Percentiles rank a stretch among this genome's conserved stretches.
Evolutionary conservation across 208 protist genomes (phyloP).

Genomic region (Trypanosomatidae sp.): DNA sequence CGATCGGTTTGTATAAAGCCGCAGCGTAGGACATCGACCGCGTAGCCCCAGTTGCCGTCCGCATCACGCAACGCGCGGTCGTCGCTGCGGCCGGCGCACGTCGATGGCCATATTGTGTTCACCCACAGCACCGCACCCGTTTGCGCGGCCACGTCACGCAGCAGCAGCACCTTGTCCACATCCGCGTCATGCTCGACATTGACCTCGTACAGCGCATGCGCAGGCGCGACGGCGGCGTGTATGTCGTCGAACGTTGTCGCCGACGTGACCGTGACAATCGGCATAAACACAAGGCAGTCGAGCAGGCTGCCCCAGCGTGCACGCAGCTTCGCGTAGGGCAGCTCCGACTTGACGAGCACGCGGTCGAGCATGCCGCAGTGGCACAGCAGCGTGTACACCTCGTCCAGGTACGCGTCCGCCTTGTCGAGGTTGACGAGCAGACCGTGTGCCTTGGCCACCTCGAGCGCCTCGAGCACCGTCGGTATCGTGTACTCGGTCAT

Average conservation of each 20-base stretch:
- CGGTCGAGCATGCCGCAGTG: conserved; percentile 26
- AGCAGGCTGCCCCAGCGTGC: conserved; percentile 20
- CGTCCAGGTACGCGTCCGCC: conserved; percentile 40
- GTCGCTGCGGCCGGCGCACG: conserved; percentile 44
- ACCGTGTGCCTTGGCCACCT: conserved; percentile 13
- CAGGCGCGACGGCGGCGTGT: conserved; percentile 9
- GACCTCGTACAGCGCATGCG: conserved; percentile 34
- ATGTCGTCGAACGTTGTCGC: conserved; percentile 23
- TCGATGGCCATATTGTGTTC: conserved; percentile 53
- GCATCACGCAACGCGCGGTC: conserved; percentile 32
- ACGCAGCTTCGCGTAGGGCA: conserved; percentile 18
- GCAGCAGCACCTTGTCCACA: conserved; percentile 11
- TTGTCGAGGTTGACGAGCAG: conserved; percentile 52
- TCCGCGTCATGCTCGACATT: conserved; percentile 33
- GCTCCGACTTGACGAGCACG: conserved; percentile 46
- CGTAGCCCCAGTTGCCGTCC: conserved; percentile 40
- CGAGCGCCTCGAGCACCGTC: conserved; percentile 33
- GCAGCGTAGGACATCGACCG: conserved; percentile 20
- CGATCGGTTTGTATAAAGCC: conserved; percentile 53
- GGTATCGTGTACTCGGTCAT: conserved; percentile 57
- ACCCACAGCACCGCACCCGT: conserved; percentile 30
- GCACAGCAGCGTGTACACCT: conserved; percentile 23
- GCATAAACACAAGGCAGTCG: conserved; percentile 46
- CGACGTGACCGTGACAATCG: conserved; percentile 23
- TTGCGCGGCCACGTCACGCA: conserved; percentile 15